Evolutionary conservation across 352 stramenopile genomes (phyloP), one percentile per base, ranked within the genome.

Genomic region (Peronospora belbahrii): DNA sequence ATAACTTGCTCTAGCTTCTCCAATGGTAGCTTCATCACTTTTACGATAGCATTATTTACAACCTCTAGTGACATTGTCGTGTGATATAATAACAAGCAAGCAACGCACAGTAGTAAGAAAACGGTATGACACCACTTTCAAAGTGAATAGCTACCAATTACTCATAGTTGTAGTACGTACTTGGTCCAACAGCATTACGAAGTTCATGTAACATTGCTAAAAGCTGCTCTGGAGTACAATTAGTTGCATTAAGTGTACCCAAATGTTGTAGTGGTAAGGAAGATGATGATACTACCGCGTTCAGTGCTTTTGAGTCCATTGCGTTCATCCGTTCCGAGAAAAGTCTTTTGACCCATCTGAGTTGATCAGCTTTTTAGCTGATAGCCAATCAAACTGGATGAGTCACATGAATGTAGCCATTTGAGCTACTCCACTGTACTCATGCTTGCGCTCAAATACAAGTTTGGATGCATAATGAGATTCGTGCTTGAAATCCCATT

Each of bases 201-300:
- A 90, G 48, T 40, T 88, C 73, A 2, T 66, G 50, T 42, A 90
- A 57, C 51, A 90, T 85, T 14, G 74, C 70, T n/a, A 88, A 56
- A 45, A 88, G 49, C 17, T 72, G 72, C 2, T 61, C 32, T n/a
- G 64, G 37, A 19, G 71, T 65, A 4, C 65, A 52, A 39, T 70
- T 74, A 31, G 52, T 56, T 19, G 53, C 44, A 6, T 39, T 62
- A 9, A 73, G 46, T 20, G 52, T 30, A 17, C 51, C 42, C 10
- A 75, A 52, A 28, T 76, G 52, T 25, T 45, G 49, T 7, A 24
- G 40, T 36, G 39, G 31, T 5, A 38, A 53, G 17, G 47, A n/a
- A 44, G 49, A 19, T 17, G 15, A 31, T n/a, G n/a, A n/a, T n/a
- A n/a, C n/a, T n/a, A n/a, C n/a, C 14, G 11, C 31, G 10, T 38